Percentiles rank a stretch among this genome's conserved stretches.
Conservation (phyloP, 1,139 yeast genomes). For the Debaryomyces psychrophilus region DNA sequence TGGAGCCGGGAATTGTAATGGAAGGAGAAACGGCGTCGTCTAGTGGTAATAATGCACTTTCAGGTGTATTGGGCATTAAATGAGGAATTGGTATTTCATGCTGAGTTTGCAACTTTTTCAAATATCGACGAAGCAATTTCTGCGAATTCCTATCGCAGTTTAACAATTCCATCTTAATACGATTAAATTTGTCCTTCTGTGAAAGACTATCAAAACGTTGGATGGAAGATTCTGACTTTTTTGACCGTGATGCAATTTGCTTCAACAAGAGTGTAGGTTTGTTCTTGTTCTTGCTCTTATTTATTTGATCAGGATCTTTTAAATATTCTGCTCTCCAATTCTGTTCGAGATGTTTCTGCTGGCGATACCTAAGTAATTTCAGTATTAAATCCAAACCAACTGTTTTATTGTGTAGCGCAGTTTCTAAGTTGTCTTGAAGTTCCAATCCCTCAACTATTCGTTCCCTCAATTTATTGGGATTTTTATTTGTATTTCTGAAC, state of each 20-base stretch:
- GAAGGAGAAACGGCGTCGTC: constrained; percentile 11
- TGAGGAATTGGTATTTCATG: constrained; percentile 38
- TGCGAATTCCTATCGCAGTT: constrained; percentile 14
- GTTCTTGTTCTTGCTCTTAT: constrained; percentile 13
- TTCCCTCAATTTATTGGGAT: constrained; percentile 11
- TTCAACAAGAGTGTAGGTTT: constrained; percentile 13
- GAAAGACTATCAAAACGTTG: background rate
- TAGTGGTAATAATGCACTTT: constrained; percentile 13
- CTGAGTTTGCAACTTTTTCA: constrained; percentile 32
- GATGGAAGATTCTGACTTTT: background rate
- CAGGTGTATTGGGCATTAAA: constrained; percentile 34
- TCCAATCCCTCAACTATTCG: constrained; percentile 14
- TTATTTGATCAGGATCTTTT: constrained; percentile 5
- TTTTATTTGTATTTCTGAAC: constrained; percentile 16
- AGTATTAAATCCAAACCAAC: constrained; percentile 7
- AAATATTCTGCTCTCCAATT: constrained; percentile 23
- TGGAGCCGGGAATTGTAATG: constrained; percentile 26
- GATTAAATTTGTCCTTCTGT: constrained; percentile 10
- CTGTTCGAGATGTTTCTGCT: constrained; percentile 17
- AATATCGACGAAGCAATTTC: constrained; percentile 29
- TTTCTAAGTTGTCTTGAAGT: constrained; percentile 12
- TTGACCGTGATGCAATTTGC: constrained; percentile 7
- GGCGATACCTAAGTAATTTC: constrained; percentile 20
- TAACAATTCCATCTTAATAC: constrained; percentile 13
- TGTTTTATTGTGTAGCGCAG: background rate